Evolutionary conservation across 208 protist genomes (phyloP).

Genomic region (Trypanosoma cruzi): DNA sequence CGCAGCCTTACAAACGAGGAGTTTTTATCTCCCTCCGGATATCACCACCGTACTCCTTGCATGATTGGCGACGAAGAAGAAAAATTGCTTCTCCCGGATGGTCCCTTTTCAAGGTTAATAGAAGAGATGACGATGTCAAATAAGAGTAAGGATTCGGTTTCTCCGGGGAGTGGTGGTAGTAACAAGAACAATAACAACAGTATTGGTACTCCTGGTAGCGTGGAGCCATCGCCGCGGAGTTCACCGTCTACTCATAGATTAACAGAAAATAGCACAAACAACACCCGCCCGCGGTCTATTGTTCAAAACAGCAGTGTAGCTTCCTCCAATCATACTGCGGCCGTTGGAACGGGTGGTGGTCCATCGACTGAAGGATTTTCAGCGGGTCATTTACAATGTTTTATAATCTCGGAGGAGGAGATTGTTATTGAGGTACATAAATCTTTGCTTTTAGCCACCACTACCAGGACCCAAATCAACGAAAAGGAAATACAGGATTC

Average conservation of each 20-base stretch:
- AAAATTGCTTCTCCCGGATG: conserved; percentile 13
- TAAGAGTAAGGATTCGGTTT: background rate
- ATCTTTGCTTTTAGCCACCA: background rate
- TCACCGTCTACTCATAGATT: background rate
- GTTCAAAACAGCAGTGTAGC: background rate
- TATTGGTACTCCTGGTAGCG: background rate
- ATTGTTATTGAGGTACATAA: conserved; percentile 33
- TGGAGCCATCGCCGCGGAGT: background rate
- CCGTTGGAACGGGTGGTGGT: background rate
- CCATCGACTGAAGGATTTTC: background rate
- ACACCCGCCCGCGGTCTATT: background rate
- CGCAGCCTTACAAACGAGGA: conserved; percentile 26
- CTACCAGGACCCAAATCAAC: too few relatives aligned
- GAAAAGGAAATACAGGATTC: background rate
- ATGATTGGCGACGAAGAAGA: conserved; percentile 75
- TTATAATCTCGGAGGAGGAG: conserved; percentile 15
- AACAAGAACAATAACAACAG: background rate
- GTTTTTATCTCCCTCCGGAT: conserved; percentile 53
- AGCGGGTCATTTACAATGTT: background rate
- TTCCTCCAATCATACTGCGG: background rate
- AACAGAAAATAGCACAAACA: background rate
- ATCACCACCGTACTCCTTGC: conserved; percentile 79
- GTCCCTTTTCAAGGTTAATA: conserved; percentile 3
- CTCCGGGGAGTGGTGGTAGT: background rate
- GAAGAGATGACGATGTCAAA: conserved; percentile 2